Evolutionary conservation across 2,329 filamentous ascomycete species (phyloP).

Genomic region (Aspergillus sp.): DNA sequence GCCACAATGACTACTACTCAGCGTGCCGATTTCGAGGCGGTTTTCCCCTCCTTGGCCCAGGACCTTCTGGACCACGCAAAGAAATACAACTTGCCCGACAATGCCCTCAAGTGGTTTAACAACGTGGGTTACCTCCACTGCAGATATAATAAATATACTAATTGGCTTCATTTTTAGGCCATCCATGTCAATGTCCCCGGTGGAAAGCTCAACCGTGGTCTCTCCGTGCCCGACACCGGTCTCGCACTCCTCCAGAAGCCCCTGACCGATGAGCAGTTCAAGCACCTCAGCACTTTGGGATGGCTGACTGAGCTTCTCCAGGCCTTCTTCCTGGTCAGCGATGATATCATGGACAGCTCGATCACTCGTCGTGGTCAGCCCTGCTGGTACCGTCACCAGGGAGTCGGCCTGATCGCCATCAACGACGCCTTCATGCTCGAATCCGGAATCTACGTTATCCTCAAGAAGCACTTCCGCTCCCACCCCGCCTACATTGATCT

Average conservation of each 20-base stretch:
- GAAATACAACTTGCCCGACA: conserved; percentile 75
- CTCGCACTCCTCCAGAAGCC: conserved; percentile 70
- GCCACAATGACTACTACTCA: conserved; percentile 63
- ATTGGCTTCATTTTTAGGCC: conserved; percentile 49
- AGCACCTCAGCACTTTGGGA: conserved; percentile 79
- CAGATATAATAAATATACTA: conserved; percentile 1
- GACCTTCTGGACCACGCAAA: conserved; percentile 75
- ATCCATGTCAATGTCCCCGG: conserved; percentile 83
- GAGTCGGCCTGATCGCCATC: conserved; percentile 93
- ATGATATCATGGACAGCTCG: conserved; percentile 97
- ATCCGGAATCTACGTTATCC: conserved; percentile 78
- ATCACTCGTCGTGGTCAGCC: conserved; percentile 91
- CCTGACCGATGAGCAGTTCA: conserved; percentile 78
- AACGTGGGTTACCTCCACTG: conserved; percentile 49
- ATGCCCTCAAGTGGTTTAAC: conserved; percentile 82
- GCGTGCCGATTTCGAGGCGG: conserved; percentile 71
- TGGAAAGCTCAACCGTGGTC: conserved; percentile 97
- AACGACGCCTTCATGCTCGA: conserved; percentile 98
- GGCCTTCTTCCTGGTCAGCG: conserved; percentile 96
- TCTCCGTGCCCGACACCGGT: conserved; percentile 91
- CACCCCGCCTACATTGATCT: conserved; percentile 88
- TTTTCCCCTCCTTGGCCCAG: conserved; percentile 81
- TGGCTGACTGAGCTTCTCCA: conserved; percentile 98
- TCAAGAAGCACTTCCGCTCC: conserved; percentile 88
- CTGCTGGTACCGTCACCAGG: conserved; percentile 90